Evolutionary conservation across 495 filamentous ascomycete genomes (phyloP).

Genomic region (Tuber borchii): DNA sequence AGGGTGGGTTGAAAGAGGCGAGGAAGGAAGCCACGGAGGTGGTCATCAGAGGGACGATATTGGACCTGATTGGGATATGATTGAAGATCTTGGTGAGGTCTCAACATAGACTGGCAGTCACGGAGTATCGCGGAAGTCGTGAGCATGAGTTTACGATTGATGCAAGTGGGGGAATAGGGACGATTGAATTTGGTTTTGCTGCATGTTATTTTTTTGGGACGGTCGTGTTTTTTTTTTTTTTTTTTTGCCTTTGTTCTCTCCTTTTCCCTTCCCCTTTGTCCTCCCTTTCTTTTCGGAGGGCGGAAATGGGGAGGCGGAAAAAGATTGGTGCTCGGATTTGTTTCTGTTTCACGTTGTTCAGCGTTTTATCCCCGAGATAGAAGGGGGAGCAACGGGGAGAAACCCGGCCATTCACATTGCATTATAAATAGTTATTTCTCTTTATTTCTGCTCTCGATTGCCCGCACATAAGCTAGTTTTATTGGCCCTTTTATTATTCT

Average conservation of each 20-base stretch:
- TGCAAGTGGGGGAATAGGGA: constrained; percentile 8
- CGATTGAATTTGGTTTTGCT: constrained; percentile 18
- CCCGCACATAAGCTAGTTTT: constrained; percentile 32
- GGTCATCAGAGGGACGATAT: constrained; percentile 36
- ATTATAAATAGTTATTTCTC: constrained; percentile 7
- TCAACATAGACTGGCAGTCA: constrained; percentile 31
- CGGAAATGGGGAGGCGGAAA: constrained; percentile 30
- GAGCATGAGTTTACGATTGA: constrained; percentile 14
- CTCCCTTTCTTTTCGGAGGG: background rate
- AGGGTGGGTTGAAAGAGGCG: constrained; percentile 46
- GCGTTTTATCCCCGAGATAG: background rate
- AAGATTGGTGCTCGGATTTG: constrained; percentile 34
- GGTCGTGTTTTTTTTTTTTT: constrained; percentile 19
- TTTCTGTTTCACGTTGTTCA: background rate
- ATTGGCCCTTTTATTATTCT: constrained; percentile 14
- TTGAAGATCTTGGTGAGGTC: constrained; percentile 37
- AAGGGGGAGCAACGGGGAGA: background rate
- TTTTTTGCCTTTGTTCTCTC: constrained; percentile 19
- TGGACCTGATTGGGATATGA: constrained; percentile 34
- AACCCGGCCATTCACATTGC: constrained; percentile 14
- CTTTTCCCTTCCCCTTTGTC: background rate
- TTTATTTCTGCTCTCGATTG: constrained; percentile 11
- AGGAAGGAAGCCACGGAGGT: constrained; percentile 43
- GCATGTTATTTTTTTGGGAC: constrained; percentile 21
- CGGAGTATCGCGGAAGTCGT: background rate